Conservation (phyloP, 768 basidiomycete genomes). For the Lactarius trivialis region DNA sequence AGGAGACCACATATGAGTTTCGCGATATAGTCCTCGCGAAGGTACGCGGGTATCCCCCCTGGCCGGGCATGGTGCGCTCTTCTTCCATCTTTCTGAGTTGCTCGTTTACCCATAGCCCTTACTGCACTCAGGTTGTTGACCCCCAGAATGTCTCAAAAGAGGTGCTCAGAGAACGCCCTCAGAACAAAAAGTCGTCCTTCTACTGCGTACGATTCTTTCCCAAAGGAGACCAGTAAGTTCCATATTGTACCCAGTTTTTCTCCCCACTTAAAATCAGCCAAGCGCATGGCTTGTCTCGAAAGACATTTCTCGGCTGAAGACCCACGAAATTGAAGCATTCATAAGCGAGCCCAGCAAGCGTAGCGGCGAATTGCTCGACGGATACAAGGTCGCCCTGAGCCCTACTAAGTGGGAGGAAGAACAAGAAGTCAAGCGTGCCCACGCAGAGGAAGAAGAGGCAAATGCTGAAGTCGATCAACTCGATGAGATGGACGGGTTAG, state of each 20-base stretch:
- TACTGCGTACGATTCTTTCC: constrained; percentile 89
- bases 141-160: constrained; percentile 52
- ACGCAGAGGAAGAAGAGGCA: constrained; percentile 41
- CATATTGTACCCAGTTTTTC: constrained; percentile 10
- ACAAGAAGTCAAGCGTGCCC: constrained; percentile 31
- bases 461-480: constrained; percentile 66
- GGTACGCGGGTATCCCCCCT: constrained; percentile 89
- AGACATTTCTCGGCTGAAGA: constrained; percentile 73
- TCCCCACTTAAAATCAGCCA: constrained; percentile 10
- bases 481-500: constrained; percentile 42
- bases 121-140: constrained; percentile 65
- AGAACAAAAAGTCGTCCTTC: constrained; percentile 60
- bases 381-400: constrained; percentile 70
- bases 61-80: constrained; percentile 86
- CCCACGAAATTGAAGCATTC: constrained; percentile 78
- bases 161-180: constrained; percentile 68
- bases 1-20: constrained; percentile 46
- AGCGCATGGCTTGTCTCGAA: constrained; percentile 83
- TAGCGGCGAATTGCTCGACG: constrained; percentile 65
- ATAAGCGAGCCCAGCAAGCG: constrained; percentile 73
- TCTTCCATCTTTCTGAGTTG: constrained; percentile 21
- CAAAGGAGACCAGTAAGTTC: constrained; percentile 82
- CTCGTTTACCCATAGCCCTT: constrained; percentile 13
- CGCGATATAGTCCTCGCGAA: constrained; percentile 90
- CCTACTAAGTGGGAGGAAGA: constrained; percentile 62